Percentiles rank a stretch among this genome's conserved stretches.
These are phyloP conservation scores for Penicillium soppii DNA, from an alignment of 495 filamentous ascomycete genomes.

Conservation along the genomic window DNA sequence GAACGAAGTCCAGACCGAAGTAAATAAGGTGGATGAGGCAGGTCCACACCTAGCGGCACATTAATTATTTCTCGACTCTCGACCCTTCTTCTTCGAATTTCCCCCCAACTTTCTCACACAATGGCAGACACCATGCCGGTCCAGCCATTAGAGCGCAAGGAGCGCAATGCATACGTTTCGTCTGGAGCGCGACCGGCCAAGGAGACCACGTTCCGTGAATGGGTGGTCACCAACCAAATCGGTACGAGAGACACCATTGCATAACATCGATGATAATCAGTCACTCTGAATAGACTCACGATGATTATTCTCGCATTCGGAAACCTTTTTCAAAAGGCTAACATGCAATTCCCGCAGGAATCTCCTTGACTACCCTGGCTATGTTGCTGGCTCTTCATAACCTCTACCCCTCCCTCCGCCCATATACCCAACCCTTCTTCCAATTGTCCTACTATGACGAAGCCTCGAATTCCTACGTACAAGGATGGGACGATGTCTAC, in stretches of 20 bases:
- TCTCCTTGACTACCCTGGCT: constrained; percentile 75
- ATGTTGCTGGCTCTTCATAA: constrained; percentile 76
- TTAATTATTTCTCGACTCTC: constrained; percentile 26
- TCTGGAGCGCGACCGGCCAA: constrained; percentile 35
- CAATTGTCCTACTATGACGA: constrained; percentile 78
- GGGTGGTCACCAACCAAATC: constrained; percentile 54
- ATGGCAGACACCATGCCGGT: constrained; percentile 36
- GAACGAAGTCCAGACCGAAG: constrained; percentile 3
- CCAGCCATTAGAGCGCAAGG: constrained; percentile 24
- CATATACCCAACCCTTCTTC: constrained; percentile 82
- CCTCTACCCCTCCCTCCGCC: constrained; percentile 72
- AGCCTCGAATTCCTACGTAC: constrained; percentile 61
- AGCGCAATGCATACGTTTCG: constrained; percentile 47
- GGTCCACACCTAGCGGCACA: constrained; percentile 19
- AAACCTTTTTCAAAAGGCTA: neutral
- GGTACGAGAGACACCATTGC: constrained; percentile 35
- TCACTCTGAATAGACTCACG: too few species aligned
- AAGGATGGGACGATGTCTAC: constrained; percentile 76
- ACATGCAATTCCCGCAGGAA: constrained; percentile 46
- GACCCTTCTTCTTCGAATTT: constrained; percentile 6
- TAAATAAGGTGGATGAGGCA: constrained; percentile 11
- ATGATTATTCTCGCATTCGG: too few species aligned
- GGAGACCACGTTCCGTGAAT: constrained; percentile 50
- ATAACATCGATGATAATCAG: too few species aligned
- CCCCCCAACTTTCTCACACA: constrained; percentile 8